Evolutionary conservation across 1,139 yeast species (phyloP).

Genomic region (Arxiozyma bovina): DNA sequence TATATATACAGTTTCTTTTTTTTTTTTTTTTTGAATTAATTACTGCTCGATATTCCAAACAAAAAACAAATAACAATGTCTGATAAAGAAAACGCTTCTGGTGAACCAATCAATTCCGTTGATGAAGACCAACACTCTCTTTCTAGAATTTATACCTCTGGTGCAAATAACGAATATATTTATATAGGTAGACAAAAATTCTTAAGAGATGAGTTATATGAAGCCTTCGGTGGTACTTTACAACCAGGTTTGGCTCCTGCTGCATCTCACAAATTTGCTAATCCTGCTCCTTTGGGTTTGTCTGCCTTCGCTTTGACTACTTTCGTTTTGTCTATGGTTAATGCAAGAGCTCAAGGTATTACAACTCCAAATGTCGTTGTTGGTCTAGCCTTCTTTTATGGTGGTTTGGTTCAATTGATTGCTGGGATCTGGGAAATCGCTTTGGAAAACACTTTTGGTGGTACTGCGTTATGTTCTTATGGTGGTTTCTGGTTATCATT

Average conservation of each 20-base stretch:
- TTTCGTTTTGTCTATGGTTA: slow-evolving; percentile 63
- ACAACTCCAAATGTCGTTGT: slow-evolving; percentile 40
- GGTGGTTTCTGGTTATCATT: slow-evolving; percentile 86
- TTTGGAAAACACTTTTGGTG: slow-evolving; percentile 83
- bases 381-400: slow-evolving; percentile 63
- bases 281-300: slow-evolving; percentile 84
- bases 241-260: slow-evolving; percentile 43
- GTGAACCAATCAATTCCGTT: slow-evolving; percentile 6
- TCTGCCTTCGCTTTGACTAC: slow-evolving; percentile 80
- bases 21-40: neutral
- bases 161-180: slow-evolving; percentile 42
- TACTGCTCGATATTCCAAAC: neutral
- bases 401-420: slow-evolving; percentile 57
- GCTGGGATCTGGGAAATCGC: slow-evolving; percentile 78
- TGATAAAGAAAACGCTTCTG: slow-evolving; percentile 13
- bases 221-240: slow-evolving; percentile 53
- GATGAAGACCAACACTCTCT: slow-evolving; percentile 14
- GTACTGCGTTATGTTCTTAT: slow-evolving; percentile 67
- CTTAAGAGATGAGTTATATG: slow-evolving; percentile 41
- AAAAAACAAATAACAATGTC: slow-evolving; percentile 9
- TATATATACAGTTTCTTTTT: neutral
- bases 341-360: slow-evolving; percentile 55
- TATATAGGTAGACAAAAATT: slow-evolving; percentile 55
- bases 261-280: slow-evolving; percentile 66
- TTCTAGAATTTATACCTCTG: slow-evolving; percentile 25